Base-by-base conservation (phyloP, 164 flowering plant genomes). In the Cinnamomum micranthum region DNA sequence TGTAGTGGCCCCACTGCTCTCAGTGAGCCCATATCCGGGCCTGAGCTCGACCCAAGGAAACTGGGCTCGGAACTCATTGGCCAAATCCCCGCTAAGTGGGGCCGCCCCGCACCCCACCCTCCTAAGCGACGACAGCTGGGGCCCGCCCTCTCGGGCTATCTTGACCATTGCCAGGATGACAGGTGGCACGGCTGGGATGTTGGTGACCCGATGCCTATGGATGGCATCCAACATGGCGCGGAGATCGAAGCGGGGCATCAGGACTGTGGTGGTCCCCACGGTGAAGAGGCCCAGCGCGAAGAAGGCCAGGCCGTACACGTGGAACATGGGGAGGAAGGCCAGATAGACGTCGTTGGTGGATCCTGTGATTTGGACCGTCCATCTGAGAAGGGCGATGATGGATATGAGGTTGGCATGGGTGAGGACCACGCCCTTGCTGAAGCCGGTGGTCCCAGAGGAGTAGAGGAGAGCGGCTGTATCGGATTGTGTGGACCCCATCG, bases 381-480 rank as follows among this genome's bases (percentile, higher is more conserved):
- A 90, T 47, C 63, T 85, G 65, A 92, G 79, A 2, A 89, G 79
- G 12, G 73, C 76, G 51, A 85, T 67, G 17, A 86, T 74, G 14
- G 92, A 73, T 23, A 91, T 84, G 81, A 91, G 78, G 72, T 89
- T 92, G 4, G 73, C 69, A 68, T 91, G 97, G 0, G 95, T 90
- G 15, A 91, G 65, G 6, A 88, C 73, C 6, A 90, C 95, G 2
- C 95, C 95, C 76, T 91, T 92, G 82, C 93, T 92, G 1, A 77
- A 76, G 11, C 97, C 97, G 0, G 97, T 91, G 13, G 97, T 92
- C 2, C 97, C 97, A 3, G 94, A 92, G 1, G 97, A 91, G 81
- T 90, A 92, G 2, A 90, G 75, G 20, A 92, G 75, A 0, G 92
- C 95, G 1, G 95, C 95, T 0, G 90, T 81, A 70, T 92, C 94